Evolutionary conservation across 192 early-diverging fungal genomes (phyloP).

Genomic region (Umbelopsis isabellina): DNA sequence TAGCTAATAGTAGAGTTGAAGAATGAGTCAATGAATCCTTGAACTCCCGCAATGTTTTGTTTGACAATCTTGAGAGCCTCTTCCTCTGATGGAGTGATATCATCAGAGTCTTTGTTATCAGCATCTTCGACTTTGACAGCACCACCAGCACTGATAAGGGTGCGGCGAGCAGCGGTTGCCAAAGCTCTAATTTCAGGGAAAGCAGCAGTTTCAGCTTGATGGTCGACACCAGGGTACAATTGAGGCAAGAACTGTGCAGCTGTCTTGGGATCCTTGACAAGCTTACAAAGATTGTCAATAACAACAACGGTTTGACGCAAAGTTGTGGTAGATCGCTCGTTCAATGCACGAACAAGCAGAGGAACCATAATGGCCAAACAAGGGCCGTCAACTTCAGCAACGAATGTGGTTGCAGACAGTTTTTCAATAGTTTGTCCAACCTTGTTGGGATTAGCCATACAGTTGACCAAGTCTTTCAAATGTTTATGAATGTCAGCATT

Average conservation of each 20-base stretch:
- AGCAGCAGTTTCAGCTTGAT: slow-evolving; percentile 70
- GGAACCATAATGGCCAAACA: slow-evolving; percentile 82
- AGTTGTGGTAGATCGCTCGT: slow-evolving; percentile 66
- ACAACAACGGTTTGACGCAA: slow-evolving; percentile 77
- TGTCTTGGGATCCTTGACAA: slow-evolving; percentile 81
- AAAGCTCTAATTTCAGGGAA: slow-evolving; percentile 76
- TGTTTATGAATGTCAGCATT: slow-evolving; percentile 77
- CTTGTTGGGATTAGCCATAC: slow-evolving; percentile 78
- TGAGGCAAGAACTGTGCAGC: slow-evolving; percentile 77
- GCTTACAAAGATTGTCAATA: slow-evolving; percentile 85
- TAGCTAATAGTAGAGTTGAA: slow-evolving; percentile 55
- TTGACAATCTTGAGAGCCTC: slow-evolving; percentile 49
- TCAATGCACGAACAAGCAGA: slow-evolving; percentile 66
- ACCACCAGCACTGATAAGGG: slow-evolving; percentile 69
- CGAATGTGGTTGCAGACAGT: slow-evolving; percentile 72
- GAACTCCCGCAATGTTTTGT: slow-evolving; percentile 44
- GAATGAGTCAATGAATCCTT: slow-evolving; percentile 57
- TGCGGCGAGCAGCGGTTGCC: slow-evolving; percentile 63
- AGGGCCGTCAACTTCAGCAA: slow-evolving; percentile 75
- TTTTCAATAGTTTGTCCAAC: slow-evolving; percentile 71
- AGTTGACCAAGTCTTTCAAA: slow-evolving; percentile 69
- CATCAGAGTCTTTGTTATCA: slow-evolving; percentile 32
- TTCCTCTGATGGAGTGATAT: slow-evolving; percentile 33
- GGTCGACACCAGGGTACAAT: slow-evolving; percentile 73
- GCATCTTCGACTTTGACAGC: slow-evolving; percentile 43